Conservation (phyloP, 2,329 filamentous ascomycete species). For the Tolypocladium pustulatum region DNA sequence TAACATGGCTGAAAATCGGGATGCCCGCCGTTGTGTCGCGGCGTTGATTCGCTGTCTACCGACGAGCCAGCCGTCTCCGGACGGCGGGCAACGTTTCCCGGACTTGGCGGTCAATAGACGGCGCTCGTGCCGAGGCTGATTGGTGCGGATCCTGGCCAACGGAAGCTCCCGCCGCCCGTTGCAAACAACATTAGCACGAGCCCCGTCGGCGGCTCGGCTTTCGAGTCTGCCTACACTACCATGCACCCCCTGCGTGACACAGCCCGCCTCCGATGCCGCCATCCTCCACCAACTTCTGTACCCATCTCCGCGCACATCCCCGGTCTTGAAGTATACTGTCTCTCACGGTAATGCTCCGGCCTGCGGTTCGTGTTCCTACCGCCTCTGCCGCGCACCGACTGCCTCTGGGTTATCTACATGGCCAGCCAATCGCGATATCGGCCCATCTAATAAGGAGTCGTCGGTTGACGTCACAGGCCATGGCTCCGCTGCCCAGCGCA, state of each 20-base stretch:
- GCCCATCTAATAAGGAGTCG: background rate
- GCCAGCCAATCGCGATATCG: background rate
- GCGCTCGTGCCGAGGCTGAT: background rate
- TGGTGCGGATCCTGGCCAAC: background rate
- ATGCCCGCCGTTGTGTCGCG: background rate
- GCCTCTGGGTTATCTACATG: background rate
- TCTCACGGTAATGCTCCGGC: background rate
- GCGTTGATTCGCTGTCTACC: background rate
- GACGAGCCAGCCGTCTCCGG: background rate
- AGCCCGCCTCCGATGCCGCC: background rate
- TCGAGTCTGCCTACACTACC: no score
- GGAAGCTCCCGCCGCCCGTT: background rate
- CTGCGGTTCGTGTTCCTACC: background rate
- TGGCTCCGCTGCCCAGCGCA: constrained; percentile 5
- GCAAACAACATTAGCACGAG: background rate
- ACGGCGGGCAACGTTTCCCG: background rate
- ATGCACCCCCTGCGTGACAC: background rate
- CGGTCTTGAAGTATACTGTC: background rate
- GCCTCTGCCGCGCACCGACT: background rate
- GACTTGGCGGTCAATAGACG: background rate
- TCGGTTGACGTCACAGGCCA: background rate
- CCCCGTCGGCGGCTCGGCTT: background rate
- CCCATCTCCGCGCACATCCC: background rate
- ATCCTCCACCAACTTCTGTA: background rate
- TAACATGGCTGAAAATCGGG: background rate